Base-by-base conservation (phyloP, 2,329 filamentous ascomycete species). In the Pseudogymnoascus sp. region DNA sequence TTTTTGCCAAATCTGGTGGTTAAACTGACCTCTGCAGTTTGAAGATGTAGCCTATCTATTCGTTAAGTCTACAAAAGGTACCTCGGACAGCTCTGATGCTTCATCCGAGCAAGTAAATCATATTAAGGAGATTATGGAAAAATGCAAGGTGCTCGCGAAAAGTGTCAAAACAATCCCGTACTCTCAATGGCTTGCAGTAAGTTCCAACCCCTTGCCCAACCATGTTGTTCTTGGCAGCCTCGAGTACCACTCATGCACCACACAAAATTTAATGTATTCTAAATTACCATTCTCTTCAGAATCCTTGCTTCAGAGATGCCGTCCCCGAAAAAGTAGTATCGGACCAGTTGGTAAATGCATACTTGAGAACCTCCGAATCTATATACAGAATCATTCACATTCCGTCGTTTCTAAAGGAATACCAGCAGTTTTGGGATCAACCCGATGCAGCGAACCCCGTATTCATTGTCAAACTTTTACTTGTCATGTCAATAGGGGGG, bases 391-490 rank as follows among this genome's bases (percentile, higher is more conserved):
- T 80, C 55, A 61, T 80, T 5, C 77, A 80, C 61, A 67, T 72
- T n/a, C 76, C 76, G 3, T 72, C 72, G 0, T 80, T 80, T 62
- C 71, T 71, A 66, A 69, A 70, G 58, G 74, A 77, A 28, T 79
- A 77, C 61, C 61, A 65, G 5, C 63, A 63, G 0, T 75, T 77
- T 63, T 78, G 75, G 75, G 62, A 69, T 5, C 61, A 71, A 2
- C 64, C 68, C 8, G 48, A 62, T 7, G 41, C 58, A 5, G 61
- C 63, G 2, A 63, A 38, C 38, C 45, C 60, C 5, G 41, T 41
- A 3, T 64, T 66, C 18, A 59, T 64, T 3, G 52, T 67, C 7
- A 66, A 67, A 39, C 48, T 69, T 6, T 52, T 69, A 2, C 62
- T 70, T 4, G 63, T 65, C 2, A 64, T 69, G 62, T 63, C 67